A percentile compares a stretch with the other conserved stretches of the same genome.
Evolutionary conservation across 106 monocot genomes (phyloP).

Genomic region (Dendrobium nobile): DNA sequence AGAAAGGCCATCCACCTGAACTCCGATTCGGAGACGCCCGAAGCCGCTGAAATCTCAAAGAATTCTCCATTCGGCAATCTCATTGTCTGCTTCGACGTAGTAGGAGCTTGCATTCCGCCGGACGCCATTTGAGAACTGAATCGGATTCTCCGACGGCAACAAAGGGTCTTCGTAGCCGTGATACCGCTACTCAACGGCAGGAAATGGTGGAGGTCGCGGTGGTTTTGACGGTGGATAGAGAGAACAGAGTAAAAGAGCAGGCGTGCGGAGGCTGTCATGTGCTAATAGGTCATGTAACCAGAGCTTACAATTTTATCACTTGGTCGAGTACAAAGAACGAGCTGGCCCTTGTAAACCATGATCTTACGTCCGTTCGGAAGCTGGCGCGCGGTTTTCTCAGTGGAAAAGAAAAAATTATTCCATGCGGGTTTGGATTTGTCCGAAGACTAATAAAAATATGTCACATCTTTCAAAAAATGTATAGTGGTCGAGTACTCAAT

Average conservation of each 20-base stretch:
- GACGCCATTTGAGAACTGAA: constrained; percentile 27
- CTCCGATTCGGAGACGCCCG: constrained; percentile 45
- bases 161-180: neutral
- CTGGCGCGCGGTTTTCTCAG: too few relatives aligned
- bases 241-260: neutral
- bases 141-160: neutral
- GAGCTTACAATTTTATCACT: neutral
- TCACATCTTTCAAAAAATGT: too few relatives aligned
- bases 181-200: neutral
- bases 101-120: neutral
- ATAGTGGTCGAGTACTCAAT: too few relatives aligned
- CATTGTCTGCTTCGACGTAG: constrained; percentile 8
- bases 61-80: constrained; percentile 21
- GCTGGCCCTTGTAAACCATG: neutral
- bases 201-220: neutral
- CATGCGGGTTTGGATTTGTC: too few relatives aligned
- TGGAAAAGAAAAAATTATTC: too few relatives aligned
- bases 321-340: too few relatives aligned
- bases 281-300: neutral
- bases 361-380: too few relatives aligned
- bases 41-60: constrained; percentile 30
- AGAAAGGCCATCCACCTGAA: constrained; percentile 34
- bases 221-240: neutral
- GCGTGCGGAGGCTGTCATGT: neutral
- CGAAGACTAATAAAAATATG: too few relatives aligned